Base-by-base conservation (phyloP, 2,329 filamentous ascomycete genomes). In the Pseudovirgaria hyperparasitica region DNA sequence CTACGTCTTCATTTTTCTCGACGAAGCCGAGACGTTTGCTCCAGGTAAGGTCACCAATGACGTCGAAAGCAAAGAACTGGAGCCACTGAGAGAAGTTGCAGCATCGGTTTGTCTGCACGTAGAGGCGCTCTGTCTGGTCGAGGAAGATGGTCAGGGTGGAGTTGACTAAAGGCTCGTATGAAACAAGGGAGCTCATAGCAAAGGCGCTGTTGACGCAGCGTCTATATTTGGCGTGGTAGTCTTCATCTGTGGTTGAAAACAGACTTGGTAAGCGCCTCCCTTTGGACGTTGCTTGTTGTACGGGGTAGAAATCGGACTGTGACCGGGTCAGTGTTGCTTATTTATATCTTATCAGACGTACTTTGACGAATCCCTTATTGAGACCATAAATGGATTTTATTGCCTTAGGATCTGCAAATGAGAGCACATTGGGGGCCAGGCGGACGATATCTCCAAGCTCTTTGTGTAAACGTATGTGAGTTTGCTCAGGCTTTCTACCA, bases 31-130 rank as follows among this genome's bases (percentile, higher is more conserved):
- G 67, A 0, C 76, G 64, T 47, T 81, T 81, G 47, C 71, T 74
- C 54, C 81, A 85, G 0, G 78, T 84, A 42, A 85, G 69, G 34
- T 81, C 74, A 5, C 78, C 78, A 35, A 84, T 84, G 9, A 85
- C 79, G 44, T 86, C 81, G 42, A 86, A 86, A 0, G 81, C 81
- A 39, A 81, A 85, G 46, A 75, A 85, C 43, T 86, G 80, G 31
- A 86, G 56, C 80, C 80, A 85, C 31, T 63, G 60, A 2, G 72
- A 70, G 30, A 82, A 76, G 43, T 81, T 69, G 42, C 74, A 80
- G 14, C 53, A 53, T 16, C 38, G 34, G 9, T 56, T 52, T 0
- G 55, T 54, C 4, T 46, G 46, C 7, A 54, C 53, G 37, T 57
- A 66, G 17, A 57, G 40, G 13, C 50, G 42, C 23, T 57, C 44